Evolutionary conservation across 306 rosid genomes (phyloP).

Genomic region (Cicer judaicum): DNA sequence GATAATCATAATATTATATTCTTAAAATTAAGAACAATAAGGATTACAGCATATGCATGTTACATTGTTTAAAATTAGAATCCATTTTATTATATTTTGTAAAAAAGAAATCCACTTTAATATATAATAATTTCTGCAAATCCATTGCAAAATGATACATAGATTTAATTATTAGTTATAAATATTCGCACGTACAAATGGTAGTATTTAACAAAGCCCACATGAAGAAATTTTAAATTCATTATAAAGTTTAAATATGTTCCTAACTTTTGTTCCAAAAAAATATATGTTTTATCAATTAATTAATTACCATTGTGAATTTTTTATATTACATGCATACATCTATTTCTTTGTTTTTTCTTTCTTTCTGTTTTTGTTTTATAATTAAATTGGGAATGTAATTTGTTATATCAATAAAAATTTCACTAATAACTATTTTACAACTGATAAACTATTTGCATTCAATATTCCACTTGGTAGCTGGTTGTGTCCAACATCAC

Average conservation of each 20-base stretch:
- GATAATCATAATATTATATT: not conserved
- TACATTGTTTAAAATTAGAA: not conserved
- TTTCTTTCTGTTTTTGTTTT: not conserved
- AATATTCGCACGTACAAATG: constrained; percentile 17
- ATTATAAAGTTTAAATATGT: not conserved
- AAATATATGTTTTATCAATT: not conserved
- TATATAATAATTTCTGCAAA: not conserved
- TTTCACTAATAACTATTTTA: too few species aligned
- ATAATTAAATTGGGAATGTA: too few species aligned
- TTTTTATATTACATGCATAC: not conserved
- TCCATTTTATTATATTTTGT: not conserved
- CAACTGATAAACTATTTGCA: too few species aligned
- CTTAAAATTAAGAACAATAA: not conserved
- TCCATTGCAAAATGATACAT: not conserved
- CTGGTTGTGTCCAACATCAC: constrained; percentile 35
- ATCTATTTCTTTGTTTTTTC: not conserved
- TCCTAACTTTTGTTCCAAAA: too few species aligned
- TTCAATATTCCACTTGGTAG: not conserved
- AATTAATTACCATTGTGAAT: constrained; percentile 7
- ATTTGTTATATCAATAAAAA: too few species aligned
- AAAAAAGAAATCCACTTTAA: not conserved
- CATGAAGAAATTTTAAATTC: not conserved
- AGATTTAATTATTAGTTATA: not conserved
- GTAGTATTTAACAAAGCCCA: not conserved
- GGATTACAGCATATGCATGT: not conserved